A percentile compares a stretch with the other conserved stretches of the same genome.
These are phyloP conservation scores for Dryadomyces sulphureus DNA, from an alignment of 2,329 filamentous ascomycete genomes.

Conservation along the genomic window DNA sequence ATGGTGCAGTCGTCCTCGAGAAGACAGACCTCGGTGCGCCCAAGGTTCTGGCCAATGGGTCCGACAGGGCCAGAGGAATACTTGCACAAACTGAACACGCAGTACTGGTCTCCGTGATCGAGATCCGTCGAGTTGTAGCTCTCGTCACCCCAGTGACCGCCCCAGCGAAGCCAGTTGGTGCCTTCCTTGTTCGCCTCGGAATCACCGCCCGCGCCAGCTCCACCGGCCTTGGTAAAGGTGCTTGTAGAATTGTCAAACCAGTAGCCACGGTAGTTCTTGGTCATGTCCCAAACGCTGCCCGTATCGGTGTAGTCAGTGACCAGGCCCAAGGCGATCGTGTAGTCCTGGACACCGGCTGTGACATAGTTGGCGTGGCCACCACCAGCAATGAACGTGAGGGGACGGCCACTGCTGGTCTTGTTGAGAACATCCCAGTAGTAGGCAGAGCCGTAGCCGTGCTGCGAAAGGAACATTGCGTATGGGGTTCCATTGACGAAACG, in stretches of 20 bases:
- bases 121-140: conserved; percentile 8
- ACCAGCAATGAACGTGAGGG: conserved; percentile 10
- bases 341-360: conserved; percentile 11
- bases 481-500: conserved; percentile 13
- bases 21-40: conserved; percentile 11
- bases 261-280: conserved; percentile 13
- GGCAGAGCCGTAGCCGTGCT: conserved; percentile 13
- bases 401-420: conserved; percentile 6
- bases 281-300: conserved; percentile 13
- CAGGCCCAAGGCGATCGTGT: conserved; percentile 11
- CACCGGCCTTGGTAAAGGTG: conserved; percentile 8
- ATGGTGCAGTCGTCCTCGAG: conserved; percentile 9
- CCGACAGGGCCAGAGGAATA: conserved; percentile 13
- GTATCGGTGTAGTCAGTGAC: conserved; percentile 12
- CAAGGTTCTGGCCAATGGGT: conserved; percentile 12
- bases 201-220: conserved; percentile 3
- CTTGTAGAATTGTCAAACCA: conserved; percentile 9
- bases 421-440: conserved; percentile 12
- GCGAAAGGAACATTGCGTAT: conserved; percentile 12
- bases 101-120: conserved; percentile 10
- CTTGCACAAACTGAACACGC: conserved; percentile 12
- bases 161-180: conserved; percentile 11
- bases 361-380: conserved; percentile 15
- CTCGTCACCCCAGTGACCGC: conserved; percentile 14
- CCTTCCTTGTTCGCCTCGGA: conserved; percentile 6